Base-by-base conservation (phyloP, 2,329 filamentous ascomycete genomes). In the Shiraia bambusicola region DNA sequence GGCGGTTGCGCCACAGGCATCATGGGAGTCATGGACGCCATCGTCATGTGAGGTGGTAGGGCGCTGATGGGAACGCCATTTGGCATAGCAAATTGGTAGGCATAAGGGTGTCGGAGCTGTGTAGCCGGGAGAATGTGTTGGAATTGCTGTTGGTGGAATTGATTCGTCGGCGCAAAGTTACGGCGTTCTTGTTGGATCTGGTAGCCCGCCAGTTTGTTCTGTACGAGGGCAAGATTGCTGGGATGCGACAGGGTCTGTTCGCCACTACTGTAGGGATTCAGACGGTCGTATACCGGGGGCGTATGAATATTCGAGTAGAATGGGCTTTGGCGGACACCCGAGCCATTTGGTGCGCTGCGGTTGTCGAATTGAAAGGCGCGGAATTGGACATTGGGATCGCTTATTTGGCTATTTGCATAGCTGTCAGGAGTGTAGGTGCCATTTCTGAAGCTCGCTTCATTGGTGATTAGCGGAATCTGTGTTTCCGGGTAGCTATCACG, bases 161-260 rank as follows among this genome's bases (percentile, higher is more conserved):
- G 63, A 19, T 50, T 51, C 1, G 63, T 43, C 43, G 57, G 52
- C n/a, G 57, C 51, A 30, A 53, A 67, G 42, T 65, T 65, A n/a
- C 67, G 56, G 24, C 63, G 64, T 30, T 66, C 55, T 35, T 69
- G 66, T 40, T 70, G 67, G 10, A 69, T 71, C 46, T 78, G 72
- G 35, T 76, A 67, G 13, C 71, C 72, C 12, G 72, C 69, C 14
- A 79, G 57, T 45, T 76, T 76, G 42, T 73, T 72, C 40, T 80
- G 75, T 19, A 79, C 59, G 14, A 73, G 59, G 2, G 66, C 70
- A 17, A 69, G 58, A 49, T 76, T 65, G 52, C 74, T 75, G 12
- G 65, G 71, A 25, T 62, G 68, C 26, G 72, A 71, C 19, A 67
- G 60, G 14, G 61, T 63, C 32, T 74, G 63, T 27, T 72, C 69